These are phyloP conservation scores for Saccharomyces hybrid DNA, from an alignment of 1,139 yeast species.

Conservation along the genomic window DNA sequence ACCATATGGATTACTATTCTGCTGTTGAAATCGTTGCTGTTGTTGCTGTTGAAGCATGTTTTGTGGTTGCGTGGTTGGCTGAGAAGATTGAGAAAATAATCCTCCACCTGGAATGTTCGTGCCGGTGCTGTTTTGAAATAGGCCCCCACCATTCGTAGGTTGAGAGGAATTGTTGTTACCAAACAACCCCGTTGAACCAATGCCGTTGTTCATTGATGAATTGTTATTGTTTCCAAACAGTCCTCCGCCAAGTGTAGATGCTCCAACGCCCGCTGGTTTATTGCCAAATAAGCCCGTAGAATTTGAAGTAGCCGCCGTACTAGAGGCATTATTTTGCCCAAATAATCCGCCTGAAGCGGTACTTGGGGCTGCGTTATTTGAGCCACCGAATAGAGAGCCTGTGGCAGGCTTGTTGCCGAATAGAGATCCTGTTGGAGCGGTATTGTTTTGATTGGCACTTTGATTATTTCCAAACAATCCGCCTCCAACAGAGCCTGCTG, in stretches of 20 bases:
- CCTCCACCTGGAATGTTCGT: neutral
- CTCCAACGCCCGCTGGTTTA: conserved; percentile 12
- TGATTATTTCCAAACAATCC: conserved; percentile 37
- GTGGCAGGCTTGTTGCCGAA: conserved; percentile 24
- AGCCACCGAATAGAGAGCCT: neutral
- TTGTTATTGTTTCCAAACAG: conserved; percentile 27
- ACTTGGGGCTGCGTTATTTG: conserved; percentile 8
- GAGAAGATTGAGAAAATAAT: neutral
- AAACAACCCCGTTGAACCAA: conserved; percentile 24
- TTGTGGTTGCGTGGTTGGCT: conserved; percentile 9
- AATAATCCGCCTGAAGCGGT: neutral
- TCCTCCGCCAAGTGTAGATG: conserved; percentile 20
- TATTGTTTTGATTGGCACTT: neutral
- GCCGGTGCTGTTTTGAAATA: conserved; percentile 16
- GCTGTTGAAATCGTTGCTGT: conserved; percentile 17
- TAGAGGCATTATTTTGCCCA: neutral
- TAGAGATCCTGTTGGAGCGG: conserved; percentile 13
- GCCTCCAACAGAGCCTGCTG: conserved; percentile 17
- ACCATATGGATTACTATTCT: conserved; percentile 58
- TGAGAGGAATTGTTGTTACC: conserved; percentile 21
- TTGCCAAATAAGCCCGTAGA: conserved; percentile 3
- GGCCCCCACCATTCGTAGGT: conserved; percentile 16
- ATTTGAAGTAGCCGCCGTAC: neutral
- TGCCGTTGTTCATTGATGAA: conserved; percentile 4
- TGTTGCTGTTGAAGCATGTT: conserved; percentile 11